phyloP scores from a whole-genome alignment of 2,329 filamentous ascomycete species.

The Penicillium brasilianum region DNA sequence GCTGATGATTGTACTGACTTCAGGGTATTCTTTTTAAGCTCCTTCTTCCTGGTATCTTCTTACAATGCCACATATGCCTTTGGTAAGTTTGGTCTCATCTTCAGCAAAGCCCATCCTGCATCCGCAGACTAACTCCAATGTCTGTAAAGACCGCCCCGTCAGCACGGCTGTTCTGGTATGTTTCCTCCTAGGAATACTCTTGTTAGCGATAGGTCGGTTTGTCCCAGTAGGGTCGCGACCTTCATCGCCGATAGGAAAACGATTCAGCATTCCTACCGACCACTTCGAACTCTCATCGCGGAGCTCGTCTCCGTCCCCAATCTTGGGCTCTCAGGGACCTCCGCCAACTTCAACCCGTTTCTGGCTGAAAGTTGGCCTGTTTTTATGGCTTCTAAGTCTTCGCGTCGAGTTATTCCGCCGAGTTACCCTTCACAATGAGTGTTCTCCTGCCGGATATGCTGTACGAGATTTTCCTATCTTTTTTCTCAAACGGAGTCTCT shows the following conservation, averaged over 20 bases:
- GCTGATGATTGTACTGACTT: constrained; percentile 26
- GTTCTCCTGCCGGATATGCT: constrained; percentile 42
- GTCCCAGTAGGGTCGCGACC: constrained; percentile 32
- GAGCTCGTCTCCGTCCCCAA: constrained; percentile 22
- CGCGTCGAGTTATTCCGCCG: constrained; percentile 44
- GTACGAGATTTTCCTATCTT: constrained; percentile 35
- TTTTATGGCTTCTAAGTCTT: constrained; percentile 17
- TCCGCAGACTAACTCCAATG: constrained; percentile 19
- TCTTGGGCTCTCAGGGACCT: constrained; percentile 12
- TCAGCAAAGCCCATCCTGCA: constrained; percentile 7
- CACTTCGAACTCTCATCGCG: constrained; percentile 31
- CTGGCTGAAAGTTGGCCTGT: constrained; percentile 20
- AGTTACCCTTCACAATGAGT: constrained; percentile 51
- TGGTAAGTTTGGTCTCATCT: constrained; percentile 35
- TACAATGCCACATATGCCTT: constrained; percentile 47
- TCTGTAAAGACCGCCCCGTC: constrained; percentile 50
- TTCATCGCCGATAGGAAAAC: constrained; percentile 32
- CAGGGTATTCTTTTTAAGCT: constrained; percentile 43
- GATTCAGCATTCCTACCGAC: constrained; percentile 36
- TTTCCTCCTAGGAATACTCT: constrained; percentile 44
- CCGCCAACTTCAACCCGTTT: constrained; percentile 12
- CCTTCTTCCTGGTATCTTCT: constrained; percentile 41
- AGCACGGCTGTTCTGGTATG: constrained; percentile 51
- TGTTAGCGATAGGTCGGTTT: constrained; percentile 46
- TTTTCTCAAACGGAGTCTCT: constrained; percentile 6